Evolutionary conservation across 768 basidiomycete species (phyloP).

Genomic region (Boletellus sp.): DNA sequence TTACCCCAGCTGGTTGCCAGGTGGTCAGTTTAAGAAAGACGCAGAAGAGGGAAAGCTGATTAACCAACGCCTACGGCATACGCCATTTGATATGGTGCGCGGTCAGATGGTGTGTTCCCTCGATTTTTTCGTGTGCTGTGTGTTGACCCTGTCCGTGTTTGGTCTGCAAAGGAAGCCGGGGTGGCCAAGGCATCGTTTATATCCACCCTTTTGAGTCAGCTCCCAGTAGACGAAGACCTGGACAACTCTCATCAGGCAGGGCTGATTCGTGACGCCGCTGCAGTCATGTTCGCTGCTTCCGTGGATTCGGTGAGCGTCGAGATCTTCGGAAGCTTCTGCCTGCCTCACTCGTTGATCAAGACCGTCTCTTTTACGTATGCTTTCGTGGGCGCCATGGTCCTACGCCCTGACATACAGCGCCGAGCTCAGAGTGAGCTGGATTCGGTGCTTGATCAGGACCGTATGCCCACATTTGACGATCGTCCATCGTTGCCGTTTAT

Average conservation of each 20-base stretch:
- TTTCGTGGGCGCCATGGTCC: conserved; percentile 14
- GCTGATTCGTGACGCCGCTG: conserved; percentile 13
- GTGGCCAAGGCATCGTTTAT: conserved; percentile 8
- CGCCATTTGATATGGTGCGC: conserved; percentile 8
- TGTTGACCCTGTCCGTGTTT: too few species aligned
- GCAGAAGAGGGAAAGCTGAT: too few species aligned
- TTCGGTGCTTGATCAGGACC: conserved; percentile 4
- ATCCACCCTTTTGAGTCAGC: conserved; percentile 10
- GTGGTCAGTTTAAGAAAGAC: too few species aligned
- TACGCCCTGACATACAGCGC: conserved; percentile 10
- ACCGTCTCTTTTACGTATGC: conserved; percentile 3
- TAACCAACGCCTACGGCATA: neutral
- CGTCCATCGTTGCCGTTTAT: conserved; percentile 13
- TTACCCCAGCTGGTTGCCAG: neutral
- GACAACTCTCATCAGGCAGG: conserved; percentile 1
- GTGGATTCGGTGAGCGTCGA: conserved; percentile 9
- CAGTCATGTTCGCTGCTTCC: conserved; percentile 7
- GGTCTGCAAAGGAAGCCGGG: neutral
- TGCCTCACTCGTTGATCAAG: neutral
- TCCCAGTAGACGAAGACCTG: conserved; percentile 5
- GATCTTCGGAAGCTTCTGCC: too few species aligned
- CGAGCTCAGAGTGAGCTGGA: conserved; percentile 14
- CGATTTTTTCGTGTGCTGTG: too few species aligned
- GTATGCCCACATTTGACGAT: conserved; percentile 12
- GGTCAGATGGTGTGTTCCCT: conserved; percentile 3